Conservation (phyloP, 495 filamentous ascomycete species). For the Cudoniella acicularis region DNA sequence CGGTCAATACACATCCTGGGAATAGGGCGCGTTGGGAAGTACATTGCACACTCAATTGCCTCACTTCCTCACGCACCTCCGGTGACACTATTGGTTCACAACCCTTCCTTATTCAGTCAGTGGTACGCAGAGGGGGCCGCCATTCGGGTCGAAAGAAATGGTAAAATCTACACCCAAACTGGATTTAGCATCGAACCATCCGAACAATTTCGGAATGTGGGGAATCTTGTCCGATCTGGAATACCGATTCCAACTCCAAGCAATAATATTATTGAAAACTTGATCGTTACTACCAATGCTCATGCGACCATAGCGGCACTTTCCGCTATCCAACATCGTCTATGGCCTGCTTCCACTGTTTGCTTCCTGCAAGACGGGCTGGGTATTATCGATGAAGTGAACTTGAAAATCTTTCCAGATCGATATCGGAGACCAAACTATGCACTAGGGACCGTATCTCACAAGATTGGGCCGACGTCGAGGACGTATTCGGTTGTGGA, state of each 20-base stretch:
- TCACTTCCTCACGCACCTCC: conserved; percentile 29
- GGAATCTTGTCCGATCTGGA: too few species aligned
- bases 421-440: conserved; percentile 64
- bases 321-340: conserved; percentile 52
- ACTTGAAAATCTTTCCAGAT: conserved; percentile 63
- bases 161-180: conserved; percentile 24
- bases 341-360: conserved; percentile 71
- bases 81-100: conserved; percentile 33
- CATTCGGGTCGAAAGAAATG: conserved; percentile 16
- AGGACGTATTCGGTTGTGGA: conserved; percentile 56
- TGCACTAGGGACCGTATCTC: conserved; percentile 66
- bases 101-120: conserved; percentile 24
- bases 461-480: conserved; percentile 48
- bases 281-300: conserved; percentile 70
- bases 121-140: conserved; percentile 25
- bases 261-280: conserved; percentile 55
- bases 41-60: conserved; percentile 47
- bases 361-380: conserved; percentile 81
- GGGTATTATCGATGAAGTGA: conserved; percentile 73
- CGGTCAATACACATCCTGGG: conserved; percentile 50
- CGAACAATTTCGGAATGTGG: background rate
- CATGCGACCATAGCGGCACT: conserved; percentile 54
- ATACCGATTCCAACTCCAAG: too few species aligned
- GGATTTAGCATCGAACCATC: conserved; percentile 40
- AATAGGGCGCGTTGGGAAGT: conserved; percentile 41